A percentile compares a stretch with the other conserved stretches of the same genome.
Evolutionary conservation across 257 asterid genomes (phyloP).

Genomic region (Nicotiana paniculata): DNA sequence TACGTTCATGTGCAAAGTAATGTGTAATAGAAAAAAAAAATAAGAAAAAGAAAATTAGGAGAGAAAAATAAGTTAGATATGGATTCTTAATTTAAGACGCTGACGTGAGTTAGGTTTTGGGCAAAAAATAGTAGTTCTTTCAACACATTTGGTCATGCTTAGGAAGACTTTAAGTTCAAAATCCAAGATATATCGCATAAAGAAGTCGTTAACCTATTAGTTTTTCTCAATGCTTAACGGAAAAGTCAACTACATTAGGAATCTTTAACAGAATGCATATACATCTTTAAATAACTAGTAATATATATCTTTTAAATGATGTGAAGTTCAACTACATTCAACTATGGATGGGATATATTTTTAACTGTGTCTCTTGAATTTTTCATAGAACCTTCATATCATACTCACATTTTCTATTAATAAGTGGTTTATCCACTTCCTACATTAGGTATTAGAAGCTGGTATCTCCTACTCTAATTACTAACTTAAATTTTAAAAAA

Average conservation of each 20-base stretch:
- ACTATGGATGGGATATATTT: not conserved
- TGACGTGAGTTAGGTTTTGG: constrained; percentile 1
- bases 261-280: not conserved
- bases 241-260: not conserved
- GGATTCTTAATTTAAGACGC: not conserved
- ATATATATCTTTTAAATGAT: too few relatives aligned
- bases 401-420: not conserved
- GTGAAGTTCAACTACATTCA: not conserved
- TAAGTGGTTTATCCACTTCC: constrained; percentile 6
- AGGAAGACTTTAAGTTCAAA: not conserved
- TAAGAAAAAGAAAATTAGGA: not conserved
- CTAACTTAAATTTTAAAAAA: not conserved
- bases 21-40: not conserved
- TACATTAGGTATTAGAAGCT: not conserved
- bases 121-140: not conserved
- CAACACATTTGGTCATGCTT: not conserved
- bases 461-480: not conserved
- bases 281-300: too few relatives aligned
- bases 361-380: not conserved
- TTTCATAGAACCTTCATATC: not conserved
- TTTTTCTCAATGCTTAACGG: not conserved
- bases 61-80: not conserved
- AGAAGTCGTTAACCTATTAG: not conserved
- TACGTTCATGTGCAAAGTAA: not conserved
- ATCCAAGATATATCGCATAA: not conserved